These are phyloP conservation scores for Geranium brycei DNA, from an alignment of 345 rosid genomes.

Conservation along the genomic window DNA sequence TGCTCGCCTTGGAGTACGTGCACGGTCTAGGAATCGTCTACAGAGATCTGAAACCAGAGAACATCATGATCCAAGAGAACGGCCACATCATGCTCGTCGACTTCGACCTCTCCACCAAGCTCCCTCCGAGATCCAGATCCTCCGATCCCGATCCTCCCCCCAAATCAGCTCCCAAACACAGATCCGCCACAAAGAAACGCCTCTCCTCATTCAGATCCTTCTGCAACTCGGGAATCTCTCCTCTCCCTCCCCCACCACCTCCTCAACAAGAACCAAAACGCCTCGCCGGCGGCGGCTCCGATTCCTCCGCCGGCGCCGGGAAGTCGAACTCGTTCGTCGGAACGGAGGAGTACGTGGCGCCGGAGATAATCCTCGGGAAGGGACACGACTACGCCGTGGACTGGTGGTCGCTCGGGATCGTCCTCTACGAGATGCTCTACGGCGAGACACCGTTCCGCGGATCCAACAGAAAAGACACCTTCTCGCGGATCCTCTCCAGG, in stretches of 20 bases:
- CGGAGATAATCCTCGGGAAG: conserved; percentile 54
- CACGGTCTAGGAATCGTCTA: conserved; percentile 62
- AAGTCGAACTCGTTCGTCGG: conserved; percentile 86
- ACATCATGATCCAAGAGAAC: conserved; percentile 63
- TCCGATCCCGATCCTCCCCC: not conserved
- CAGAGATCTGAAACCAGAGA: conserved; percentile 84
- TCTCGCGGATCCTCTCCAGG: conserved; percentile 40
- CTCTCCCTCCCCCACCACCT: not conserved
- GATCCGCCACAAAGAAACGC: not conserved
- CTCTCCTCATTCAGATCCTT: conserved; percentile 16
- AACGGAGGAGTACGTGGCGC: conserved; percentile 89
- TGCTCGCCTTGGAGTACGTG: conserved; percentile 62
- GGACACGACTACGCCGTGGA: conserved; percentile 87
- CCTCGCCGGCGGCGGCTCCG: conserved; percentile 4
- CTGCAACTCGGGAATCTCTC: conserved; percentile 38
- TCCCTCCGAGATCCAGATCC: conserved; percentile 23
- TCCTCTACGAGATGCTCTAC: conserved; percentile 81
- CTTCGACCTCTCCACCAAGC: conserved; percentile 78
- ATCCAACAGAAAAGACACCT: conserved; percentile 55
- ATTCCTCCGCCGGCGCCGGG: conserved; percentile 7
- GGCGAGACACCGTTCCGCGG: conserved; percentile 77
- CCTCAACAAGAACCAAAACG: too few relatives aligned
- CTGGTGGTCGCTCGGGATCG: conserved; percentile 85
- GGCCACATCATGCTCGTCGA: conserved; percentile 93
- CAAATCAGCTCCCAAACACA: not conserved